A percentile compares a stretch with the other conserved stretches of the same genome.
Conservation (phyloP, 2,329 filamentous ascomycete genomes). For the Trichoderma harzianum region DNA sequence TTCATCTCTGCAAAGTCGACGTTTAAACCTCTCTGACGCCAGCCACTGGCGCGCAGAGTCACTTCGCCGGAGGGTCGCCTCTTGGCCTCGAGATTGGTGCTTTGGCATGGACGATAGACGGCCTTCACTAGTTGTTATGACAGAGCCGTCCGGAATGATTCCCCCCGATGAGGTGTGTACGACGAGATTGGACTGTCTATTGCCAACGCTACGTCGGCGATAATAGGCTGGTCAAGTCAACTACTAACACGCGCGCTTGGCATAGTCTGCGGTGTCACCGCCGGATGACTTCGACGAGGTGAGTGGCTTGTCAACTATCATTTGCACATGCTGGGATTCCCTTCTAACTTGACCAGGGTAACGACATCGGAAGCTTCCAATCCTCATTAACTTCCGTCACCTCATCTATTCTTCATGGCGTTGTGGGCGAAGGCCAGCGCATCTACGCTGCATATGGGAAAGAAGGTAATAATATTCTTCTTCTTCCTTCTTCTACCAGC, state of each 20-base stretch:
- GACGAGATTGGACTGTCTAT: not conserved
- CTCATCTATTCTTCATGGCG: constrained; percentile 27
- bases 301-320: not conserved
- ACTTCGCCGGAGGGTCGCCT: constrained; percentile 3
- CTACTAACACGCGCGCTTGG: constrained; percentile 8
- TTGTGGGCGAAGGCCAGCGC: constrained; percentile 30
- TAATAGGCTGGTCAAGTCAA: not conserved
- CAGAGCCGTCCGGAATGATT: constrained; percentile 15
- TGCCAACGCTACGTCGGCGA: not conserved
- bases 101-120: not conserved
- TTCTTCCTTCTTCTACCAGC: no score
- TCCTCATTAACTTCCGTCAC: constrained; percentile 31
- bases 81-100: not conserved
- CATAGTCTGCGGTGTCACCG: constrained; percentile 17
- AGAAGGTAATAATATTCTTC: constrained; percentile 26
- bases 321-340: constrained; percentile 22
- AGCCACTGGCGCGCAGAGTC: not conserved
- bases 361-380: constrained; percentile 21
- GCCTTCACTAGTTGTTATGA: constrained; percentile 10
- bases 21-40: not conserved
- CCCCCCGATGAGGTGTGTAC: constrained; percentile 17
- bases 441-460: constrained; percentile 34
- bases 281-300: constrained; percentile 30
- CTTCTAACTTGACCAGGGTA: constrained; percentile 26
- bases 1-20: not conserved